Conservation (phyloP, 2,329 filamentous ascomycete species). For the Penicillium occitanis region DNA sequence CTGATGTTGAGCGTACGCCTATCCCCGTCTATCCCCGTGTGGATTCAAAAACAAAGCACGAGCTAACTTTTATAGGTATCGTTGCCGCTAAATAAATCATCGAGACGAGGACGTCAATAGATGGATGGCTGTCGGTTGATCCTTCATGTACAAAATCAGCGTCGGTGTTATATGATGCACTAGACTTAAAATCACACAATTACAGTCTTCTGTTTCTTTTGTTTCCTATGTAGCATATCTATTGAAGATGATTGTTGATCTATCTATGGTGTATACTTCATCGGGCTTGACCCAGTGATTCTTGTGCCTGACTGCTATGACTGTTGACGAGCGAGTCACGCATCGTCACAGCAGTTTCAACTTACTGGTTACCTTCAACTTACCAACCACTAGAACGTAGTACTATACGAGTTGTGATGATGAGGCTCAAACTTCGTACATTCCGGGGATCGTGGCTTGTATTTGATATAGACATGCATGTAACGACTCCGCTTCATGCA, state of each 20-base stretch:
- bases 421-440: neutral
- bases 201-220: slow-evolving; percentile 19
- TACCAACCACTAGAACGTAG: neutral
- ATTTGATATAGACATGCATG: neutral
- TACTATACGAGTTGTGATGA: neutral
- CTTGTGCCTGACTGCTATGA: neutral
- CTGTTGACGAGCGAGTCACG: neutral
- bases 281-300: no score
- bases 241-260: slow-evolving; percentile 7
- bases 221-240: slow-evolving; percentile 23
- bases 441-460: neutral
- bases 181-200: slow-evolving; percentile 34
- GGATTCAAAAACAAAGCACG: neutral
- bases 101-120: slow-evolving; percentile 38
- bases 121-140: slow-evolving; percentile 26
- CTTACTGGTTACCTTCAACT: neutral
- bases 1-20: slow-evolving; percentile 87
- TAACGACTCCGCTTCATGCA: slow-evolving; percentile 6
- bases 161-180: slow-evolving; percentile 30
- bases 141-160: slow-evolving; percentile 44
- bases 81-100: slow-evolving; percentile 38
- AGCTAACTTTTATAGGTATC: slow-evolving; percentile 32
- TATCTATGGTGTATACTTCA: no score
- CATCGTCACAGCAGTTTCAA: neutral
- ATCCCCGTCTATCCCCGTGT: no score